Evolutionary conservation across 139 green algal species (phyloP), one percentile per base, ranked within the genome.

Genomic region (Auxenochlorella protothecoides): DNA sequence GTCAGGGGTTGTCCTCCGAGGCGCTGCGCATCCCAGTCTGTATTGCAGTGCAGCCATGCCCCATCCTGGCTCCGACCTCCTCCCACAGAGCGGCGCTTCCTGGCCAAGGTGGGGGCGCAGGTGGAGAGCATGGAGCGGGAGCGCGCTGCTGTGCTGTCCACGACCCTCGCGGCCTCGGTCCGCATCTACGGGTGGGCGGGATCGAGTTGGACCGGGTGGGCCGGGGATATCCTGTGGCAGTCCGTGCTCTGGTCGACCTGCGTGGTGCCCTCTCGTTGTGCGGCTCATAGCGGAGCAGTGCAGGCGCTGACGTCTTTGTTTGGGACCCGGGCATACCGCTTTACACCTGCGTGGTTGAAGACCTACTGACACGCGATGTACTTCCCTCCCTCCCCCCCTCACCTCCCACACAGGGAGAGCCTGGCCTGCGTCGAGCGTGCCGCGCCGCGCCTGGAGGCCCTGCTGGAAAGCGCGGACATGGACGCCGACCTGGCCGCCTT

Each of bases 121-220:
- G 76, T 86, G 15, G 68, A 74, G 52, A 77, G 81, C 3, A 74
- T 90, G 44, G 87, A 92, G 74, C 52, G 59, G 55, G 67, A 72
- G 62, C 76, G 87, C 3, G 68, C 84, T 4, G 71, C 74, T 16
- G 67, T 77, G 2, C 57, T 78, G 51, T 68, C 63, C 59, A 54
- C 68, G 2, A 55, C 73, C 5, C 69, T 88, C 13, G 61, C n/a
- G 27, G 27, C 68, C 11, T 77, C 78, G 56, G 8, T 84, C 16
- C 72, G 65, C 59, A 75, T 64, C 73, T 82, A 80, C 80, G 63
- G 68, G 66, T 71, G 66, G 51, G 66, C 52, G 61, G 66, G 0
- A 44, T 44, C 27, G 27, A 44, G 27, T 44, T 0, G 27, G 27
- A 44, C 27, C 27, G 27, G 27, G 27, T 44, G 27, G 27, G 27